Percentiles rank a stretch among this genome's conserved stretches.
phyloP scores from a whole-genome alignment of 2,329 filamentous ascomycete genomes.

The Rutstroemia sp. region DNA sequence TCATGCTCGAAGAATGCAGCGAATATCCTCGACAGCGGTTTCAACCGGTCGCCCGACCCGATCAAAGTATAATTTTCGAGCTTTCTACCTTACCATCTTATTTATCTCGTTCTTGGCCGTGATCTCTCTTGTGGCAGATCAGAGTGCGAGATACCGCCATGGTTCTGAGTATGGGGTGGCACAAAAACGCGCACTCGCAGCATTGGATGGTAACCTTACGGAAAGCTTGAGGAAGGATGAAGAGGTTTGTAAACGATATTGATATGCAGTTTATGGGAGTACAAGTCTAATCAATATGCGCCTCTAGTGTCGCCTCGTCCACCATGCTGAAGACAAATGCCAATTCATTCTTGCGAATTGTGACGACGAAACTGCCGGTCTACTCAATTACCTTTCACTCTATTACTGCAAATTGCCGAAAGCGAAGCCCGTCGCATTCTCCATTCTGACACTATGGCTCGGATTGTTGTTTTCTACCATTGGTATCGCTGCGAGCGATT shows the following conservation, averaged over 20 bases:
- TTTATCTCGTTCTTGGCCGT: constrained; percentile 25
- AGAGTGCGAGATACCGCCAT: constrained; percentile 24
- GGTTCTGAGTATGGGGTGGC: constrained; percentile 23
- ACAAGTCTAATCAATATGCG: constrained; percentile 1
- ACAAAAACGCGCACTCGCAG: constrained; percentile 22
- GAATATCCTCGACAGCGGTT: constrained; percentile 14
- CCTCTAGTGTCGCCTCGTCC: constrained; percentile 67
- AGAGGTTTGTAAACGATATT: constrained; percentile 21
- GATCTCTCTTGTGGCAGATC: constrained; percentile 26
- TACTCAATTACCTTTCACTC: constrained; percentile 79
- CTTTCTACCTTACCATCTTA: constrained; percentile 29
- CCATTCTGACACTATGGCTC: constrained; percentile 73
- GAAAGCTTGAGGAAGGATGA: constrained; percentile 26
- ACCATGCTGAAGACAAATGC: constrained; percentile 73
- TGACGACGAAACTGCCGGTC: constrained; percentile 78
- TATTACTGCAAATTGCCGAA: constrained; percentile 78
- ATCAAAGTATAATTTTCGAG: constrained; percentile 25
- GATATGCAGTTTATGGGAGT: not conserved
- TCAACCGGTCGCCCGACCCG: constrained; percentile 8
- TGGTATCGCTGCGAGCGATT: constrained; percentile 94
- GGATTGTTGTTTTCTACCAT: constrained; percentile 91
- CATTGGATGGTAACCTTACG: constrained; percentile 14
- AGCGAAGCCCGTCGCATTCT: constrained; percentile 70
- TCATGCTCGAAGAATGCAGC: constrained; percentile 23
- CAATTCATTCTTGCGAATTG: constrained; percentile 79